Evolutionary conservation across 257 asterid genomes (phyloP), one percentile per base, ranked within the genome.

Genomic region (Jasminum sambac): DNA sequence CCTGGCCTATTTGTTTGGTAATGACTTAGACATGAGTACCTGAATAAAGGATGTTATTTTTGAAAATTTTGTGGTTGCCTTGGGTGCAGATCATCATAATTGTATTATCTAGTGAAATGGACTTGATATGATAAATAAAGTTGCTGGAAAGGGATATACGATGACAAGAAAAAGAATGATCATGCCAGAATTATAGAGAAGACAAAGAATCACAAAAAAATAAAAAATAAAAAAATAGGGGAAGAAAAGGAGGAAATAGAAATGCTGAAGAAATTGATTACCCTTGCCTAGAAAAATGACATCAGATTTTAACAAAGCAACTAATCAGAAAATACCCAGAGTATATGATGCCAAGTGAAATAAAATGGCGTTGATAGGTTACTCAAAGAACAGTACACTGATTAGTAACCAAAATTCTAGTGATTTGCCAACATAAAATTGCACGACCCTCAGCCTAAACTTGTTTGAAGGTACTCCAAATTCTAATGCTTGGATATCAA

Each of bases 1-100:
- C 25, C 4, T n/a, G 10, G 58, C 58, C 58, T 16, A 17, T n/a
- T 5, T 7, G 25, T n/a, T 48, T 48, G 58, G 25, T 48, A 48
- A 16, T 48, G 58, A n/a, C 58, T 48, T 48, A 17, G 58, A 48
- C 23, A 48, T 48, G 58, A 48, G n/a, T 48, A 16, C 17, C 58
- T 16, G 58, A 48, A n/a, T 21, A 48, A 46, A 48, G 58, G 58
- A 48, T 48, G 58, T 48, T 9, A 48, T 48, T 48, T 48, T 48
- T 23, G 2, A 16, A 23, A 17, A 1, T 48, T 48, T n/a, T n/a
- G 4, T 48, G 24, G 25, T 23, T n/a, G 24, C 58, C 58, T 1
- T 48, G 58, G 58, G n/a, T 48, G 58, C 12, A 48, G 25, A 6
- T 48, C 24, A 48, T 48, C 10, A 48, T 23, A 48, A 48, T 10